Conservation (phyloP, 345 rosid genomes). For the Trapa bicornis region DNA sequence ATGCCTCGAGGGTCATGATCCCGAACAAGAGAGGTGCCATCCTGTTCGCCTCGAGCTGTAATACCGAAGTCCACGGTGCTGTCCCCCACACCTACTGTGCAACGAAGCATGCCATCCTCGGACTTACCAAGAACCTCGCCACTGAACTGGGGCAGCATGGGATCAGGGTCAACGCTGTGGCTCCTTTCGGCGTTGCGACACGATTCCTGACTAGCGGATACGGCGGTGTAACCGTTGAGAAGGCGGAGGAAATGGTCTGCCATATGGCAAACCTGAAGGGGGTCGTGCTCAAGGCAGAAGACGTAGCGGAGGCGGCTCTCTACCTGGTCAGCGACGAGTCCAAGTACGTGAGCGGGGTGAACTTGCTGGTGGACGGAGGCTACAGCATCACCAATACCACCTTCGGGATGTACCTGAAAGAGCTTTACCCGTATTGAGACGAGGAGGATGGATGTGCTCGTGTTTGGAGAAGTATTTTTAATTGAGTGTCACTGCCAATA, state of each 20-base stretch:
- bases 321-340: not conserved
- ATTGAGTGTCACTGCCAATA: no score
- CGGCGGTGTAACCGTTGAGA: conserved; percentile 21
- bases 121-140: not conserved
- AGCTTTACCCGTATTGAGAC: not conserved
- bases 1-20: conserved; percentile 2
- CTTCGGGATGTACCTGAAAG: not conserved
- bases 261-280: conserved; percentile 15
- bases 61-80: not conserved
- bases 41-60: not conserved
- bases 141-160: conserved; percentile 23
- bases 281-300: not conserved
- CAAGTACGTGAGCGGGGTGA: conserved; percentile 1
- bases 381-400: not conserved
- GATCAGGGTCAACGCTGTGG: conserved; percentile 67
- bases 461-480: no score
- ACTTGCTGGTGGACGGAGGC: no score
- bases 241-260: conserved; percentile 15
- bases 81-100: not conserved
- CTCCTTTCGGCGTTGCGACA: conserved; percentile 85
- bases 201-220: conserved; percentile 60
- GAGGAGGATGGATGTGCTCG: no score
- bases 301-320: not conserved
- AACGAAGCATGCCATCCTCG: not conserved
- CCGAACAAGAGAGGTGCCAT: not conserved